Percentiles rank a stretch among this genome's conserved stretches.
Evolutionary conservation across 2,329 filamentous ascomycete genomes (phyloP).

Genomic region (Fragosphaeria purpurea): DNA sequence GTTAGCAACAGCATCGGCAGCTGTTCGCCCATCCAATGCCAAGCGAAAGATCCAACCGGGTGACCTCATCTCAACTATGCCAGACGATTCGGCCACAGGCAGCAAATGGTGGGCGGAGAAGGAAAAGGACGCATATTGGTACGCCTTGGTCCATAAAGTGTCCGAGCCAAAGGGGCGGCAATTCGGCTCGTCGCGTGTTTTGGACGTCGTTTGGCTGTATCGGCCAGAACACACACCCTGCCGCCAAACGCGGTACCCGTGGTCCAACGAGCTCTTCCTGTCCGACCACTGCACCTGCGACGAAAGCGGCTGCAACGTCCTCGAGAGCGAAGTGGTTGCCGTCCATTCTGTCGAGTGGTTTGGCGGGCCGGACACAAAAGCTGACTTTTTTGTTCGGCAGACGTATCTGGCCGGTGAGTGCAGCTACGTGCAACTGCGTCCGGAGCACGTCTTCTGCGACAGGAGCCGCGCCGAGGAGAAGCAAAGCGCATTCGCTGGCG

Average conservation of each 20-base stretch:
- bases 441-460: conserved; percentile 44
- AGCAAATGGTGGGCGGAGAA: conserved; percentile 46
- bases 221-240: conserved; percentile 61
- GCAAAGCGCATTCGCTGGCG: not conserved
- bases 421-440: conserved; percentile 49
- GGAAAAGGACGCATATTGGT: conserved; percentile 47
- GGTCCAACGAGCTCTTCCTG: conserved; percentile 63
- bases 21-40: too few relatives aligned
- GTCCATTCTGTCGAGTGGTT: conserved; percentile 51
- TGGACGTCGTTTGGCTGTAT: conserved; percentile 68
- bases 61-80: conserved; percentile 38
- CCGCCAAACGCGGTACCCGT: conserved; percentile 56
- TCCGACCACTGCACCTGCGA: conserved; percentile 66
- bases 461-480: conserved; percentile 6
- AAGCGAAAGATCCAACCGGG: conserved; percentile 28
- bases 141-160: conserved; percentile 56
- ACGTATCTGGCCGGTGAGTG: conserved; percentile 52
- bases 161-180: conserved; percentile 23
- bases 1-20: too few relatives aligned
- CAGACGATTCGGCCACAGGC: conserved; percentile 33
- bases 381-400: conserved; percentile 59
- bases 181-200: conserved; percentile 21
- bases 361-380: conserved; percentile 31
- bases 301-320: conserved; percentile 31
- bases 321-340: conserved; percentile 44